Evolutionary conservation across 2,329 filamentous ascomycete genomes (phyloP), one percentile per base, ranked within the genome.

Genomic region (Epichloe uncinata): DNA sequence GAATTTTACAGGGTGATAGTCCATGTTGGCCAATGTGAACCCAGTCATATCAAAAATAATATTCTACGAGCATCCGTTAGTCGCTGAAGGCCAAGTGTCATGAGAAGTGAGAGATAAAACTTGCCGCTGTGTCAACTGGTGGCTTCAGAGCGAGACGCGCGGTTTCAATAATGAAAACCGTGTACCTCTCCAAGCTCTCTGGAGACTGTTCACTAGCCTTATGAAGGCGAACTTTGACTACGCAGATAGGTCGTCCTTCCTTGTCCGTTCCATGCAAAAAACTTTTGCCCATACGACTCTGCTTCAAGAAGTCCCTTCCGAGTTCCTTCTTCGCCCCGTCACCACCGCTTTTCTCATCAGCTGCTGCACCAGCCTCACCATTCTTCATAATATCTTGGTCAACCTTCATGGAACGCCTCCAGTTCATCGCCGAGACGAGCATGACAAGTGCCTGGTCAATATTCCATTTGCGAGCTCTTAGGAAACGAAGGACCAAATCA

Each of bases 21-120:
- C 93, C 93, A 98, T 97, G 68, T 98, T 98, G 15, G 90, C 84
- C 71, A 97, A 75, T 16, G 85, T 86, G 66, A 97, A 97, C 54
- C 84, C 81, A 7, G 87, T 95, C 87, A 98, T 91, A 65, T 98
- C 93, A 62, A 98, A 98, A 44, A 98, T 71, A 55, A 98, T 80
- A 41, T 87, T 93, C 87, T 95, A 35, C 9, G 16, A 13, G 15
- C 11, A 13, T 11, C 9, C 18, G 34, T 52, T 41, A 52, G 42
- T 41, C 34, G 15, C 20, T 30, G 20, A 13, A 15, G 4, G 5
- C 13, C 18, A 26, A 11, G 30, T 26, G 35, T 13, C 16, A 15
- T 6, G 34, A 15, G 35, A 15, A 22, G n/a, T 8, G 20, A 12
- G 16, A 38, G 35, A n/a, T 34, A 41, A 41, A 16, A 78, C 86